Base-by-base conservation (phyloP, 202 grass and related monocot genomes). In the Panicum hallii region DNA sequence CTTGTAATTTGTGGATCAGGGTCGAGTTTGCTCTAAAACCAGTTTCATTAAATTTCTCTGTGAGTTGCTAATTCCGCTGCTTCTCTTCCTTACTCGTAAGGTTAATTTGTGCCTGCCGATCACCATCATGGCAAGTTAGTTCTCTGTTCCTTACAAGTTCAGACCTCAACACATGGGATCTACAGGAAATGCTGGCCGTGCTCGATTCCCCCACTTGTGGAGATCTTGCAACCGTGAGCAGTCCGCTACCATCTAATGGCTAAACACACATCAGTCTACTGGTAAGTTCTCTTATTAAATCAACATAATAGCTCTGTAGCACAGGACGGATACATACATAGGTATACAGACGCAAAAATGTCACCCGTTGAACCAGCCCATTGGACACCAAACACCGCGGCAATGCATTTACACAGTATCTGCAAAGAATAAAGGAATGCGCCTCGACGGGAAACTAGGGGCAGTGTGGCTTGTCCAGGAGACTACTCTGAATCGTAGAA, bases 401-500 rank as follows among this genome's bases (percentile, higher is more conserved):
- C 47, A 87, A 89, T 83, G 70, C 84, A 94, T 89, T 77, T 91
- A 92, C 89, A 86, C 4, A 75, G 86, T 85, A 88, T 83, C 70
- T 67, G 85, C 82, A 94, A 83, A 79, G 77, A 88, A 88, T 85
- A 83, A 94, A 94, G 80, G 83, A 92, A 90, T 85, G 88, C 80
- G 75, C 83, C 80, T 83, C 70, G 85, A 84, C 57, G 61, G 45
- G 52, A 85, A 80, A 83, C 47, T 65, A 61, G 73, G 48, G 0
- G 84, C 83, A 69, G 67, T 50, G 75, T 48, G 67, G 54, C 48
- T 32, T 74, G 69, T 80, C 54, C 63, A 73, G 55, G 54, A 83
- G 58, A 55, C 63, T 90, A 99, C 67, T 97, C 94, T 42, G 97
- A 99, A 89, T 99, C 93, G 60, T 99, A 99, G 92, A 99, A 99